Evolutionary conservation across 1,139 yeast genomes (phyloP), one percentile per base, ranked within the genome.

Genomic region (Eremothecium gossypii): DNA sequence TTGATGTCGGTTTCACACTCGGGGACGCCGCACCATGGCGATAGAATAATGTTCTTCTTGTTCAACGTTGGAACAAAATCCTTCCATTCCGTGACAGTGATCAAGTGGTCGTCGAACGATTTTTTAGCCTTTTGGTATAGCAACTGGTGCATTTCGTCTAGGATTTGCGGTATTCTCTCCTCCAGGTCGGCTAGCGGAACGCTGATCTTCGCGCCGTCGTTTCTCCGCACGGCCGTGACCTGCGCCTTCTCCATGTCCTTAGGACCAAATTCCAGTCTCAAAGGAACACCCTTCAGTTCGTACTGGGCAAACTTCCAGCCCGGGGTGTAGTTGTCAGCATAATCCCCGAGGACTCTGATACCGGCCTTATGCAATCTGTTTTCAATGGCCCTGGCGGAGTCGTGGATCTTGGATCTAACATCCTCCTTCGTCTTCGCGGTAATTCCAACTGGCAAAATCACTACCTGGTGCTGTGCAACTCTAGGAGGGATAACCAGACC

Each of bases 241-340:
- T 82, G 87, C 48, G 74, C 69, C 64, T 81, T 76, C 59, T 83
- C 82, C 57, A 86, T 70, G 66, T 93, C 99, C 68, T 83, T 85
- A 56, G 98, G 98, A 54, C 99, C 99, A 60, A 83, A 77, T 70
- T 93, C 99, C 40, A 91, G 63, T 67, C 98, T 84, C 51, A 91
- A 69, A 52, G 98, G 97, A 46, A 81, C 74, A 72, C 99, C 99
- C 72, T 84, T 86, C 63, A 93, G 78, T 70, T 93, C 99, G 76
- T 95, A 83, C 64, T 93, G 95, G 46, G 96, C 83, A 68, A 89
- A 93, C 69, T 91, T 93, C 97, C 97, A 93, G 51, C 98, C 98
- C 52, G 98, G 95, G 43, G 96, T 82, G 70, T 93, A 91, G 69
- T 81, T 85, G 54, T 83, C 95, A 67, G 96, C 80, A 71, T 79